These are phyloP conservation scores for Penicillium waksmanii DNA, from an alignment of 495 filamentous ascomycete species.

Conservation along the genomic window DNA sequence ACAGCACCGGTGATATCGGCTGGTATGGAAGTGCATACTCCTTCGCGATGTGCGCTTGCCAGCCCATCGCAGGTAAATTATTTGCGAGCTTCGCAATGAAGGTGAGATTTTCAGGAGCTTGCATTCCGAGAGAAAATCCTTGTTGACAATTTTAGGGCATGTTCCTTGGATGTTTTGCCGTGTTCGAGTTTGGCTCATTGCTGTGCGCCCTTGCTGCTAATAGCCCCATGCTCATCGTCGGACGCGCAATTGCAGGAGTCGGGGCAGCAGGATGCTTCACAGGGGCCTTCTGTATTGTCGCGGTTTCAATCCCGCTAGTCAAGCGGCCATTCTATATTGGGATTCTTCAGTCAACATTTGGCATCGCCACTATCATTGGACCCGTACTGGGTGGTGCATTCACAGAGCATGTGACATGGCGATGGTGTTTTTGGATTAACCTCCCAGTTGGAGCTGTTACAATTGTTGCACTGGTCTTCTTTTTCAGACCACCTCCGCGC, in stretches of 20 bases:
- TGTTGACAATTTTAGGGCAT: background rate
- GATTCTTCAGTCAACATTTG: slow-evolving; percentile 17
- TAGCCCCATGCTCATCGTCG: slow-evolving; percentile 11
- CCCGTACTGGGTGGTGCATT: slow-evolving; percentile 54
- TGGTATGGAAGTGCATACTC: slow-evolving; percentile 22
- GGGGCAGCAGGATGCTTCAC: slow-evolving; percentile 13
- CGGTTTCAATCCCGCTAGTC: slow-evolving; percentile 1
- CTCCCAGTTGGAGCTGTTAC: slow-evolving; percentile 61
- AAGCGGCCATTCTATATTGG: slow-evolving; percentile 12
- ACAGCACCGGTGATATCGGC: slow-evolving; percentile 12
- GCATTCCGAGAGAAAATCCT: too few species aligned
- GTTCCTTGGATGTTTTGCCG: slow-evolving; percentile 7
- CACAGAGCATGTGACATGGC: slow-evolving; percentile 60
- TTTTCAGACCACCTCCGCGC: slow-evolving; percentile 40
- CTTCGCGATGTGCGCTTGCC: slow-evolving; percentile 14
- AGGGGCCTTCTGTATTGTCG: slow-evolving; percentile 14
- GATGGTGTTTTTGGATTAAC: slow-evolving; percentile 78
- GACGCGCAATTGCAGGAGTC: slow-evolving; percentile 14
- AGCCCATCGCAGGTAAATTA: slow-evolving; percentile 14
- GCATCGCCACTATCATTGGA: slow-evolving; percentile 42
- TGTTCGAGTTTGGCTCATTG: slow-evolving; percentile 17
- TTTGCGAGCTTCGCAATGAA: slow-evolving; percentile 10
- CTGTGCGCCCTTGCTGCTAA: slow-evolving; percentile 15
- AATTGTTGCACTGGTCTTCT: slow-evolving; percentile 48
- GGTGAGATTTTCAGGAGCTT: slow-evolving; percentile 1